Evolutionary conservation across 768 basidiomycete genomes (phyloP).

Genomic region (Guyanaporus albipodus): DNA sequence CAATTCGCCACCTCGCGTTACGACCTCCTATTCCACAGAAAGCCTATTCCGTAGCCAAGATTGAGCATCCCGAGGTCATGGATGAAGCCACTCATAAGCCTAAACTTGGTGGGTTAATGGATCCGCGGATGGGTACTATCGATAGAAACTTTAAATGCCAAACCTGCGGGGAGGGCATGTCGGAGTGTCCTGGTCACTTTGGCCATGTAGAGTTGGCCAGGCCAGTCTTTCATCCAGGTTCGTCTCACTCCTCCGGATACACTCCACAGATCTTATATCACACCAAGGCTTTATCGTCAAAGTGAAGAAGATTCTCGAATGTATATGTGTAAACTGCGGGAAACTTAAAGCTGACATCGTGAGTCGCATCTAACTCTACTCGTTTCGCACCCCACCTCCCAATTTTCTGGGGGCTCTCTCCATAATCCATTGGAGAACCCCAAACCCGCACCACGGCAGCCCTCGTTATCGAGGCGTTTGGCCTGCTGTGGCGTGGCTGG

Average conservation of each 20-base stretch:
- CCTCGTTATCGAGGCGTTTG: slow-evolving; percentile 78
- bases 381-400: slow-evolving; percentile 90
- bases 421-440: slow-evolving; percentile 84
- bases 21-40: slow-evolving; percentile 53
- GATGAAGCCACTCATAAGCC: slow-evolving; percentile 89
- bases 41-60: slow-evolving; percentile 97
- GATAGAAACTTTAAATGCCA: slow-evolving; percentile 99
- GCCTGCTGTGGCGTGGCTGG: slow-evolving; percentile 67
- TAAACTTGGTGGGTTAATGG: slow-evolving; percentile 93
- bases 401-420: slow-evolving; percentile 99
- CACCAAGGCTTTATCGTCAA: slow-evolving; percentile 87
- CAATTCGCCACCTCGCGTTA: slow-evolving; percentile 3
- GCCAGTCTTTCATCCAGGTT: slow-evolving; percentile 97
- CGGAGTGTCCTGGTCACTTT: slow-evolving; percentile 98
- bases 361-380: slow-evolving; percentile 82
- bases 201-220: slow-evolving; percentile 96
- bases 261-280: background rate
- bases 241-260: slow-evolving; percentile 27
- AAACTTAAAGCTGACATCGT: slow-evolving; percentile 96
- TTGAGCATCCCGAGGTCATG: slow-evolving; percentile 98
- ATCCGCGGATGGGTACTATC: slow-evolving; percentile 97
- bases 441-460: slow-evolving; percentile 82
- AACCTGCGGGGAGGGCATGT: slow-evolving; percentile 99
- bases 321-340: slow-evolving; percentile 98
- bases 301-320: slow-evolving; percentile 99